Conservation (phyloP, 768 basidiomycete species). For the Phaffia tasmanica region DNA sequence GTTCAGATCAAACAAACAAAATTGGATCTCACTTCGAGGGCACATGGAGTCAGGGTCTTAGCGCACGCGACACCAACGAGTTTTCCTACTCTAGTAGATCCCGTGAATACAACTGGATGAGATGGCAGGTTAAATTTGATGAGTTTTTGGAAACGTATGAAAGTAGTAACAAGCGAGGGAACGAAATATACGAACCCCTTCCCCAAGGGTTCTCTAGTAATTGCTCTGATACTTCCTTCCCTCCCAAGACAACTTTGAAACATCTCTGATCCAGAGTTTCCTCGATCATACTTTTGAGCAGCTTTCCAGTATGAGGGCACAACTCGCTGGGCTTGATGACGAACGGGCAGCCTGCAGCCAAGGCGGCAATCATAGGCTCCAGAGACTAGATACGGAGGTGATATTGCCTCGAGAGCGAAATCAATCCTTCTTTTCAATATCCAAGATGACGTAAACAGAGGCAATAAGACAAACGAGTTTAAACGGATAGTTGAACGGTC, state of each 20-base stretch:
- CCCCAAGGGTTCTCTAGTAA: constrained; percentile 36
- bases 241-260: constrained; percentile 16
- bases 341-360: constrained; percentile 38
- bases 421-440: background rate
- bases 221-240: constrained; percentile 14
- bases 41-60: constrained; percentile 36
- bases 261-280: constrained; percentile 7
- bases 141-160: background rate
- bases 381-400: constrained; percentile 17
- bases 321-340: constrained; percentile 31
- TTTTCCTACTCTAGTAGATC: constrained; percentile 34
- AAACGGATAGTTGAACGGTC: constrained; percentile 28
- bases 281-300: constrained; percentile 10
- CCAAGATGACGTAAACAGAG: background rate
- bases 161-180: background rate
- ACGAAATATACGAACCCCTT: constrained; percentile 4
- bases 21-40: constrained; percentile 33
- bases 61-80: constrained; percentile 36
- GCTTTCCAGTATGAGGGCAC: constrained; percentile 1
- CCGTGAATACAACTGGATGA: constrained; percentile 36
- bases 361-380: constrained; percentile 34
- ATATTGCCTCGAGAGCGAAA: constrained; percentile 33
- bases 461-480: constrained; percentile 27
- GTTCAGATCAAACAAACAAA: background rate
- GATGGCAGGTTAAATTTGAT: background rate